Evolutionary conservation across 2,329 filamentous ascomycete genomes (phyloP), one percentile per base, ranked within the genome.

Genomic region (Fusarium penzigii): DNA sequence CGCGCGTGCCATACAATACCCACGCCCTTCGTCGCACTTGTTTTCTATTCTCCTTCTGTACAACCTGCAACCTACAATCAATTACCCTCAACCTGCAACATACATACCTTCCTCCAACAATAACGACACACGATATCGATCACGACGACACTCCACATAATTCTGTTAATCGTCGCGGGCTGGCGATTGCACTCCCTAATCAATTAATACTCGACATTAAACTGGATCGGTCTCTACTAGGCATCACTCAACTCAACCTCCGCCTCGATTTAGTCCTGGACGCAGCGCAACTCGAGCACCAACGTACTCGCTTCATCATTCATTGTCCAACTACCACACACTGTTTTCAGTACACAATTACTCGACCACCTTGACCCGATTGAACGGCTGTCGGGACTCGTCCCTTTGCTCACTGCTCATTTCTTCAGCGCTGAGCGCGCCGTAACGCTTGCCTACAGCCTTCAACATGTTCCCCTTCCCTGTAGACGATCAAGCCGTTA

Each of bases 401-500:
- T 36, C 43, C 42, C 44, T 38, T 40, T 25, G 20, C 25, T 57
- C 16, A 29, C 52, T 47, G 39, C 20, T 25, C 20, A 7, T 25
- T 25, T 25, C 20, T 41, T 20, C 39, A 55, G 62, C 62, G 62
- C 58, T 65, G 53, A 62, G 62, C 55, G 62, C 60, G 58, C 62
- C 53, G 61, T 52, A 57, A 57, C 56, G 54, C 55, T 51, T 46
- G 40, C 42, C 40, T 44, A 51, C 44, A 44, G 40, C 49, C 44
- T 29, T 46, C 56, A 58, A 53, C 51, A 74, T 74, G 72, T 72
- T 72, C 51, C 65, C 67, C 13, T 72, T 67, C 54, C 65, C 59
- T 44, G 58, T 61, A 46, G 71, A 74, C 38, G 72, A 74, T 45
- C 61, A 65, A 53, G 65, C 61, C 52, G 62, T 72, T 51, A 68